phyloP scores from a whole-genome alignment of 345 rosid genomes.

The Eucalyptus sideroxylon region DNA sequence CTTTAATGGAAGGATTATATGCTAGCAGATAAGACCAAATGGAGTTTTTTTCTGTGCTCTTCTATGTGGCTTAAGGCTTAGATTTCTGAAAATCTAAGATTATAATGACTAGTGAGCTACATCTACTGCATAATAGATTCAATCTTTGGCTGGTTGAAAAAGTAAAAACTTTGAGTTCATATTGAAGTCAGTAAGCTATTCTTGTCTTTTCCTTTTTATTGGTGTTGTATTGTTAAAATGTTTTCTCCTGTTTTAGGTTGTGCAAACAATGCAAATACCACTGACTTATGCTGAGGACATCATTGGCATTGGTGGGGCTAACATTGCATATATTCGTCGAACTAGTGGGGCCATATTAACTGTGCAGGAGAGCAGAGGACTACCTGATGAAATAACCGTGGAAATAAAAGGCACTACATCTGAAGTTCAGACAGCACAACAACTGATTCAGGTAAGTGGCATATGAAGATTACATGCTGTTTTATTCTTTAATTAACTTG shows the following conservation, averaged over 20 bases:
- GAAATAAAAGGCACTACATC: slow-evolving; percentile 74
- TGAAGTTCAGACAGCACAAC: slow-evolving; percentile 69
- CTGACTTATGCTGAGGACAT: slow-evolving; percentile 76
- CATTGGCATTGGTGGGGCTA: slow-evolving; percentile 66
- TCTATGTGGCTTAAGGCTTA: not conserved
- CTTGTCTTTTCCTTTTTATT: not conserved
- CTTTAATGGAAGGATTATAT: not conserved
- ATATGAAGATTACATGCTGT: not conserved
- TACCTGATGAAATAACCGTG: slow-evolving; percentile 64
- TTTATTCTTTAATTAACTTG: not conserved
- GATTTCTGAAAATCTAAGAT: not conserved
- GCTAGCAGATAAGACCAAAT: not conserved
- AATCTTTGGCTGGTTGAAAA: not conserved
- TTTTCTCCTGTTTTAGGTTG: slow-evolving; percentile 19
- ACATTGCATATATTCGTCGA: slow-evolving; percentile 61
- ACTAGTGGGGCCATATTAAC: slow-evolving; percentile 67
- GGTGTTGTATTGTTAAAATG: not conserved
- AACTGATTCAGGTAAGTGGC: slow-evolving; percentile 55
- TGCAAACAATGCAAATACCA: slow-evolving; percentile 82
- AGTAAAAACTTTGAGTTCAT: not conserved
- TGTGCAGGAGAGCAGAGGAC: slow-evolving; percentile 52
- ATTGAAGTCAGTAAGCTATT: not conserved
- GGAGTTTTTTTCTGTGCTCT: not conserved
- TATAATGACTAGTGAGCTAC: not conserved
- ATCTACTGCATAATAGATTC: not conserved